phyloP scores from a whole-genome alignment of 2,329 filamentous ascomycete species.

The Corinectria fuckeliana region DNA sequence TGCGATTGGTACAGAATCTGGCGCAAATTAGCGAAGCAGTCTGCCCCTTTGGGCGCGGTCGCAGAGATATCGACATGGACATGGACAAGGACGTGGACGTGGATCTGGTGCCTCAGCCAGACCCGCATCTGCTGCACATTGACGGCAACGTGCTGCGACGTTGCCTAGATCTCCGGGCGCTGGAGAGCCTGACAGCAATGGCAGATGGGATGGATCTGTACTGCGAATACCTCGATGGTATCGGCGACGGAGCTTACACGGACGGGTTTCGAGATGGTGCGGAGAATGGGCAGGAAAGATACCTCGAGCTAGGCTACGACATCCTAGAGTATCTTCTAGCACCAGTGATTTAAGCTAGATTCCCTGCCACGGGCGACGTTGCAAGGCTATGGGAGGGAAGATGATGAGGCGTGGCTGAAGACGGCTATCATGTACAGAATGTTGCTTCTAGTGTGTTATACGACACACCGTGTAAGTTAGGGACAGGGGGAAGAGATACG shows the following conservation, averaged over 20 bases:
- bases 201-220: constrained; percentile 49
- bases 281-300: constrained; percentile 39
- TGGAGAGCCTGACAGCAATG: constrained; percentile 51
- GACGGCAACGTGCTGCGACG: constrained; percentile 70
- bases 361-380: neutral
- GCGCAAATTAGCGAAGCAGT: constrained; percentile 55
- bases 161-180: constrained; percentile 54
- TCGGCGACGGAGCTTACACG: constrained; percentile 56
- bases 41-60: constrained; percentile 52
- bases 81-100: constrained; percentile 28
- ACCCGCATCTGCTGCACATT: constrained; percentile 64
- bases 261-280: constrained; percentile 37
- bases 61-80: constrained; percentile 11
- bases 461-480: too few species aligned
- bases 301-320: constrained; percentile 58
- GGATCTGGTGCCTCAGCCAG: constrained; percentile 43
- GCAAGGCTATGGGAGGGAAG: neutral
- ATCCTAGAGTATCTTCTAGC: constrained; percentile 61
- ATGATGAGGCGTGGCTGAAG: neutral
- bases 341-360: constrained; percentile 51
- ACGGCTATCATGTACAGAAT: too few species aligned
- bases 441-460: too few species aligned
- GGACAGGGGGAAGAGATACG: too few species aligned
- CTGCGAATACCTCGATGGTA: constrained; percentile 53
- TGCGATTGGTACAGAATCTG: constrained; percentile 77